These are phyloP conservation scores for Sphaerosporella brunnea DNA, from an alignment of 495 filamentous ascomycete genomes.

Conservation along the genomic window DNA sequence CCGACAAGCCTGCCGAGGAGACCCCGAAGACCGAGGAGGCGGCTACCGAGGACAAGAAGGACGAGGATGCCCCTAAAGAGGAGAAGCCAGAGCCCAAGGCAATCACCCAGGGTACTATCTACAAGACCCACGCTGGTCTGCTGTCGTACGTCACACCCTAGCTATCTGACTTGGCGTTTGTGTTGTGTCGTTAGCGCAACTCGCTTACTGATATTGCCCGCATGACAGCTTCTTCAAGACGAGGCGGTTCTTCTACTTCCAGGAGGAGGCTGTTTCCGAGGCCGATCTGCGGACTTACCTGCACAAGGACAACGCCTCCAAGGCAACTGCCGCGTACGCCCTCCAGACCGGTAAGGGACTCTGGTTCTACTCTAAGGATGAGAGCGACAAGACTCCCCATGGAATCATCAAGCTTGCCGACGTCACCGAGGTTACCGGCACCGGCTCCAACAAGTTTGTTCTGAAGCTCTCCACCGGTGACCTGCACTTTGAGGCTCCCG, in stretches of 20 bases:
- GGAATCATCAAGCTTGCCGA: constrained; percentile 78
- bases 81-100: constrained; percentile 41
- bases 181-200: not conserved
- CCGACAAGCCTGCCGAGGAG: too few relatives aligned
- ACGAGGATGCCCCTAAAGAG: constrained; percentile 30
- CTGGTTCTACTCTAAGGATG: constrained; percentile 76
- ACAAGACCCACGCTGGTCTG: constrained; percentile 37
- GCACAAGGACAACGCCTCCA: constrained; percentile 71
- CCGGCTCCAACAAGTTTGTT: constrained; percentile 58
- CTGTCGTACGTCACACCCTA: constrained; percentile 52
- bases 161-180: not conserved
- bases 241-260: constrained; percentile 88
- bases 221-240: constrained; percentile 25
- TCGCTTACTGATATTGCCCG: constrained; percentile 10
- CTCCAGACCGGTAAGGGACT: constrained; percentile 89
- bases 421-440: constrained; percentile 56
- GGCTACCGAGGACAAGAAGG: constrained; percentile 30
- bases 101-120: constrained; percentile 44
- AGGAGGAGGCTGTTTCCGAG: constrained; percentile 56
- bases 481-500: constrained; percentile 29
- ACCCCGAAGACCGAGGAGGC: constrained; percentile 30
- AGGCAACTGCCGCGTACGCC: constrained; percentile 72
- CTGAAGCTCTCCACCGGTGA: constrained; percentile 37
- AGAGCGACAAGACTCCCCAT: constrained; percentile 60
- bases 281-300: constrained; percentile 59